phyloP scores from a whole-genome alignment of 345 rosid genomes.

The Physaria fendleri region DNA sequence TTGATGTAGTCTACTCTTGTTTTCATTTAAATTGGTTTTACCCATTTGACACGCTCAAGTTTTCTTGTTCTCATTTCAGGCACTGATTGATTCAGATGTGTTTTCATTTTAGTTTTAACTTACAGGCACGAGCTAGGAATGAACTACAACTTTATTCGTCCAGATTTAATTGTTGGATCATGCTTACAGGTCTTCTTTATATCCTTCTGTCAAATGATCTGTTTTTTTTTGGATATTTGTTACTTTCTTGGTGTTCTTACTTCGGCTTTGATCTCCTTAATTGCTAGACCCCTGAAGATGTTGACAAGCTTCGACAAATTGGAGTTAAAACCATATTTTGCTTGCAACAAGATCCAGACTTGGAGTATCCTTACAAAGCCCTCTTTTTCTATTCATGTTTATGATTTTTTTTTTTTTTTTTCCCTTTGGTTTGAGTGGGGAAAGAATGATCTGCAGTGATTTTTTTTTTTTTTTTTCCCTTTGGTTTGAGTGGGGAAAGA shows the following conservation, averaged over 20 bases:
- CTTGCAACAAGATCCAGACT: constrained; percentile 87
- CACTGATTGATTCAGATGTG: neutral
- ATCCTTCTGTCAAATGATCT: neutral
- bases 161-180: constrained; percentile 92
- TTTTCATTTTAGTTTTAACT: constrained; percentile 62
- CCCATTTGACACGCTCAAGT: neutral
- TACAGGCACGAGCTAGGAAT: constrained; percentile 93
- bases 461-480: too few species aligned
- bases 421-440: neutral
- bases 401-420: neutral
- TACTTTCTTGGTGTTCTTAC: neutral
- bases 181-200: constrained; percentile 72
- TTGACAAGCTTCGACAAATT: constrained; percentile 70
- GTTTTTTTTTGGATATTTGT: neutral
- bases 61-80: neutral
- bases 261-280: constrained; percentile 9
- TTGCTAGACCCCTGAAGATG: constrained; percentile 71
- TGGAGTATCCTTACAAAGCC: constrained; percentile 64
- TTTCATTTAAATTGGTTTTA: neutral
- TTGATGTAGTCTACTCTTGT: neutral
- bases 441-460: constrained; percentile 1
- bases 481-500: neutral
- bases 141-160: constrained; percentile 78
- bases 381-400: neutral
- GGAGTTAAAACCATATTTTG: constrained; percentile 95